Conservation (phyloP, 2,329 filamentous ascomycete genomes). For the Colletotrichum noveboracense region DNA sequence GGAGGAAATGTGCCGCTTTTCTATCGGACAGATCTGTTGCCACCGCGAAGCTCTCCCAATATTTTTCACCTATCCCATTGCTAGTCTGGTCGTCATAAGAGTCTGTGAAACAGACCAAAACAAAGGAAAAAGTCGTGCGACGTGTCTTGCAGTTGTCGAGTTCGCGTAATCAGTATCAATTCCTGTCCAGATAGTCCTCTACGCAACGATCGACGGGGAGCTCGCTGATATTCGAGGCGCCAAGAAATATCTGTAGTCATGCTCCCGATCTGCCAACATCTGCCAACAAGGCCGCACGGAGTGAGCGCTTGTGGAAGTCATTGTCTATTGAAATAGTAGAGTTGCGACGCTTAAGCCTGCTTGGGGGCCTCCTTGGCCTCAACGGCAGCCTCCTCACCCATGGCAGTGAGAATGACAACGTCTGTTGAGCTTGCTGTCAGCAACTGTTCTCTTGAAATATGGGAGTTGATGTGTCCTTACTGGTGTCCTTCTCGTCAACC, state of each 20-base stretch:
- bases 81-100: constrained; percentile 29
- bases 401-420: constrained; percentile 90
- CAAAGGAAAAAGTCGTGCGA: constrained; percentile 44
- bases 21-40: constrained; percentile 39
- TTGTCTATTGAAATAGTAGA: constrained; percentile 21
- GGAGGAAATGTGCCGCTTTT: constrained; percentile 32
- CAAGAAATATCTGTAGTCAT: constrained; percentile 37
- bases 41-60: constrained; percentile 36
- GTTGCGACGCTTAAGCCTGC: constrained; percentile 27
- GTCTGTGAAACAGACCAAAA: constrained; percentile 37
- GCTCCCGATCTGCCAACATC: constrained; percentile 28
- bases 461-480: constrained; percentile 63
- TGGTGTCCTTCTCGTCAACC: constrained; percentile 88
- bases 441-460: not conserved
- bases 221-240: constrained; percentile 39
- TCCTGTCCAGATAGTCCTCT: constrained; percentile 48
- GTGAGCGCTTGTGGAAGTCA: constrained; percentile 16
- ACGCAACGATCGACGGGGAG: constrained; percentile 47
- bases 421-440: constrained; percentile 53
- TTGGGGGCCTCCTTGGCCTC: constrained; percentile 91
- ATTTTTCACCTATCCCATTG: constrained; percentile 34
- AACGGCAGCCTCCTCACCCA: constrained; percentile 93
- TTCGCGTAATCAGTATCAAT: constrained; percentile 44
- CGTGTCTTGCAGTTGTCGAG: constrained; percentile 32
- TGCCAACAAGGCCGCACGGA: constrained; percentile 21